Percentiles rank a stretch among this genome's conserved stretches.
phyloP scores from a whole-genome alignment of 352 stramenopile species.

The Phytophthora syringae region DNA sequence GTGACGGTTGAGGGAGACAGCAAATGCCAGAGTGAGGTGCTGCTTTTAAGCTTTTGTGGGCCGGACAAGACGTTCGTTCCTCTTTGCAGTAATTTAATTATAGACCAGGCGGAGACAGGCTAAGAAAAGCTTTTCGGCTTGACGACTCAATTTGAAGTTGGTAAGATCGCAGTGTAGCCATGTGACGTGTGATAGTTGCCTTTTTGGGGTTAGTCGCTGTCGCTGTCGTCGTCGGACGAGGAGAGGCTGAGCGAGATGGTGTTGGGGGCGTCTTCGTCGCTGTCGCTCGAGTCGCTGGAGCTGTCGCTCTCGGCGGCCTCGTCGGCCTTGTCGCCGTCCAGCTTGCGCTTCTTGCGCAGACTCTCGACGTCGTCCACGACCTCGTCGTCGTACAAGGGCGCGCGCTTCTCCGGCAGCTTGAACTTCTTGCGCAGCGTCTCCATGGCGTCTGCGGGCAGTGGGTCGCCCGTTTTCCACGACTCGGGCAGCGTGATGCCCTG shows the following conservation, averaged over 20 bases:
- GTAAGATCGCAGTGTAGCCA: conserved; percentile 2
- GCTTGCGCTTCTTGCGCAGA: conserved; percentile 72
- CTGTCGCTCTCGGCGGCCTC: conserved; percentile 50
- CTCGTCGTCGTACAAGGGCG: conserved; percentile 75
- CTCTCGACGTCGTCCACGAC: conserved; percentile 73
- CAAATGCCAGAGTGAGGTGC: conserved; percentile 44
- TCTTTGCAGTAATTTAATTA: too few relatives aligned
- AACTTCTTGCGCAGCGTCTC: conserved; percentile 84
- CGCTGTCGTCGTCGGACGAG: conserved; percentile 63
- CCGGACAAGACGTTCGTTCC: neutral
- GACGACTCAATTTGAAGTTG: too few relatives aligned
- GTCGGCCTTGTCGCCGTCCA: conserved; percentile 52
- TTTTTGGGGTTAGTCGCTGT: conserved; percentile 48
- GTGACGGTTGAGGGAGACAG: conserved; percentile 10
- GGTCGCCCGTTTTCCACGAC: conserved; percentile 72
- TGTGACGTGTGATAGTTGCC: neutral
- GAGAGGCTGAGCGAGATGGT: conserved; percentile 81
- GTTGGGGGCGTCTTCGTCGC: conserved; percentile 61
- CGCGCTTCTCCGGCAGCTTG: conserved; percentile 74
- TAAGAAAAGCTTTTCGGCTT: too few relatives aligned
- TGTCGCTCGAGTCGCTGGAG: conserved; percentile 64
- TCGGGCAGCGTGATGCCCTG: conserved; percentile 76
- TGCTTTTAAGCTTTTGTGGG: too few relatives aligned
- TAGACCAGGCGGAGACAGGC: conserved; percentile 10
- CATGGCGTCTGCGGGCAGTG: conserved; percentile 74